Base-by-base conservation (phyloP, 257 asterid genomes). In the Solanum chaucha region DNA sequence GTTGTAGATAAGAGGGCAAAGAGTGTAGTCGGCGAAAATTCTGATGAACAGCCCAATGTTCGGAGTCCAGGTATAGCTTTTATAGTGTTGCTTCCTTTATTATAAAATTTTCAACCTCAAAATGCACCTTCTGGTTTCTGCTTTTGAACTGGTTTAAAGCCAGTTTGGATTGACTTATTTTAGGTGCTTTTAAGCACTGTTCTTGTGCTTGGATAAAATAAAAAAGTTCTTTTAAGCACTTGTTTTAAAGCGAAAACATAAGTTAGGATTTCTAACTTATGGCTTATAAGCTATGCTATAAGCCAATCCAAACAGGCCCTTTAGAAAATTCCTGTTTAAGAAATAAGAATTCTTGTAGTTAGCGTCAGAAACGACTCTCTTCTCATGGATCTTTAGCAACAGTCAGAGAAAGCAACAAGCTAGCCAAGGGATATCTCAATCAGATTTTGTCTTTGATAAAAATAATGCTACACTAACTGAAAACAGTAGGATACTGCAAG, bases 1-100 rank as follows among this genome's bases (percentile, higher is more conserved):
- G 99, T 95, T 77, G 99, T 97, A 84, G 99, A 97, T 86, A 92
- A 98, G 34, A 93, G 94, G 93, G 99, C 98, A 26, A 97, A 97
- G 95, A 95, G 93, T 91, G 99, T 89, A 64, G 99, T 89, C 87
- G 96, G 98, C 36, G 99, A 97, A 28, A 92, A 92, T 65, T 86
- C 95, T 5, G 99, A 97, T 70, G 99, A 94, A 87, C 94, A 88
- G 86, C 94, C 90, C 85, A 91, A 64, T 90, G 71, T 73, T 90
- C 91, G 88, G 59, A 71, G 89, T 36, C 90, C 95, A 88, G 98
- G 98, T 97, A 89, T 87, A 85, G 34, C 59, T 89, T 85, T 71
- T 87, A 34, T 38, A 32, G 14, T 71, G 71, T 80, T 78, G 6
- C 51, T 73, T 73, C 51, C 10, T 12, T 73, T 40, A 73, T 28